Evolutionary conservation across 768 basidiomycete species (phyloP).

Genomic region (Crucibulum laeve): DNA sequence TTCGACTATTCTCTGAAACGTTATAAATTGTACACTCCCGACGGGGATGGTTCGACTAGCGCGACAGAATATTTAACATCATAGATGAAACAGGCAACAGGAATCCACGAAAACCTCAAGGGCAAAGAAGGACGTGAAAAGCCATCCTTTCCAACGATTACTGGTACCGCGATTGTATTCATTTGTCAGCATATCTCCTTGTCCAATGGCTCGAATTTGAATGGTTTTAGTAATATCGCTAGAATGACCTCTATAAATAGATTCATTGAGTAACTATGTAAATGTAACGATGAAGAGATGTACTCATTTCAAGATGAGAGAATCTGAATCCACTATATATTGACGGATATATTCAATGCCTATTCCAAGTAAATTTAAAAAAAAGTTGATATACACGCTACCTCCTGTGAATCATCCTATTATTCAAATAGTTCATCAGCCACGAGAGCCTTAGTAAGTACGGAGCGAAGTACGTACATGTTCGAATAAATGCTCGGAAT

Average conservation of each 20-base stretch:
- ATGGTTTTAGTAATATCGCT: background rate
- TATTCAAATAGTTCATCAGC: background rate
- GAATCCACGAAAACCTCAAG: no score
- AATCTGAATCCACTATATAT: constrained; percentile 1
- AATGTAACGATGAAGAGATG: background rate
- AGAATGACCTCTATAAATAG: background rate
- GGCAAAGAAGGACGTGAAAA: no score
- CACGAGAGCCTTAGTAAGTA: background rate
- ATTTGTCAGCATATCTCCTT: background rate
- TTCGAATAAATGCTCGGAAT: constrained; percentile 31
- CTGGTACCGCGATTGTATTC: background rate
- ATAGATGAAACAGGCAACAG: no score
- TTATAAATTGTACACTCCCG: no score
- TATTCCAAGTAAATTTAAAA: background rate
- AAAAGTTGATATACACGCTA: background rate
- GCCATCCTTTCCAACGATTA: background rate
- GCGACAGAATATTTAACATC: no score
- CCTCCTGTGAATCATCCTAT: background rate
- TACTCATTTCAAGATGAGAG: background rate
- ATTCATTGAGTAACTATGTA: background rate
- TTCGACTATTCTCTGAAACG: no score
- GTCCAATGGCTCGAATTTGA: background rate
- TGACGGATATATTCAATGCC: background rate
- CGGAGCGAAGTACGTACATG: constrained; percentile 18
- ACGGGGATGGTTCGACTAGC: no score